phyloP scores from a whole-genome alignment of 73 alveolate species.

The Tetrahymena borealis region DNA sequence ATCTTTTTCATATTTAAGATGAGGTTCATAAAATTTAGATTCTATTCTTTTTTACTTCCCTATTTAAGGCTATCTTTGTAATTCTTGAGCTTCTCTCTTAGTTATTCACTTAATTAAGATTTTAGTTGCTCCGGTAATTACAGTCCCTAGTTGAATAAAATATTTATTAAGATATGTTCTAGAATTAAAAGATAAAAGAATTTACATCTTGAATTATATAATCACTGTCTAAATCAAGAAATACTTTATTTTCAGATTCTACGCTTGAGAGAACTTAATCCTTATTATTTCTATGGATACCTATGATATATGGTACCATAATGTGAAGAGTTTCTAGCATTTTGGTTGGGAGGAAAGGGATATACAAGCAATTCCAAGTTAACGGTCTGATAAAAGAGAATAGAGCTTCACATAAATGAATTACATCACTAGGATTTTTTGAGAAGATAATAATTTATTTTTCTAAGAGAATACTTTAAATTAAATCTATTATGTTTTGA shows the following conservation, averaged over 20 bases:
- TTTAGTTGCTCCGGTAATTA: not conserved
- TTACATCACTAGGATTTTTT: constrained; percentile 7
- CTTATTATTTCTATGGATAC: constrained; percentile 8
- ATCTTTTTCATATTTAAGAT: not conserved
- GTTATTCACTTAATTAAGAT: not conserved
- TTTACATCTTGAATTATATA: not conserved
- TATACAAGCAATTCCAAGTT: constrained; percentile 27
- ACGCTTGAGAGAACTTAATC: constrained; percentile 10
- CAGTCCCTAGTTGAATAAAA: not conserved
- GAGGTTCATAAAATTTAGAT: not conserved
- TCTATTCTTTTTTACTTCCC: not conserved
- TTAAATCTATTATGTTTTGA: constrained; percentile 6
- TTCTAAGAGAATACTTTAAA: constrained; percentile 12
- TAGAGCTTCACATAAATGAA: constrained; percentile 15
- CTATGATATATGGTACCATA: constrained; percentile 26
- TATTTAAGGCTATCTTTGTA: not conserved
- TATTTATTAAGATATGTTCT: not conserved
- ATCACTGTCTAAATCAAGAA: constrained; percentile 34
- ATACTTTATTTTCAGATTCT: constrained; percentile 23
- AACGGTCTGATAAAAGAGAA: constrained; percentile 20
- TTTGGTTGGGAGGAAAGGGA: constrained; percentile 34
- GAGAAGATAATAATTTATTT: constrained; percentile 19
- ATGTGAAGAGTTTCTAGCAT: constrained; percentile 24
- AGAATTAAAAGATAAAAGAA: not conserved
- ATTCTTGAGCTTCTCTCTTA: not conserved